A percentile compares a stretch with the other conserved stretches of the same genome.
phyloP scores from a whole-genome alignment of 768 basidiomycete species.

The Auricularia heimuer region DNA sequence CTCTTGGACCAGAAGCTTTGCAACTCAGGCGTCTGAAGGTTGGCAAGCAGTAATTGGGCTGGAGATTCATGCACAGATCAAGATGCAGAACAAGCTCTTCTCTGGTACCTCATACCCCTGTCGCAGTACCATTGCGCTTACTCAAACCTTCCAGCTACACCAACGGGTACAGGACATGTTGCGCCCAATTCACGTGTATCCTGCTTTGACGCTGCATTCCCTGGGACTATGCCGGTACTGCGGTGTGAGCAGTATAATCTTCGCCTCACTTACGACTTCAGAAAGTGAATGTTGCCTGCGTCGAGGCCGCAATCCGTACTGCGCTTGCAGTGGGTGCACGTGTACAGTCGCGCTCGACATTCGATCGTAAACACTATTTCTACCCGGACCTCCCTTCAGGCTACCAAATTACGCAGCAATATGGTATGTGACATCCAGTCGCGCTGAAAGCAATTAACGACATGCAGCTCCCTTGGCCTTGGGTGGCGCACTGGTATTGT shows the following conservation, averaged over 20 bases:
- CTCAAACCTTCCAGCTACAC: conserved; percentile 35
- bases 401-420: conserved; percentile 96
- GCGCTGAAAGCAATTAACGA: not conserved
- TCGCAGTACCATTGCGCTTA: not conserved
- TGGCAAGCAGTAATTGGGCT: conserved; percentile 90
- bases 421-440: conserved; percentile 40
- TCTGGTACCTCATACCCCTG: conserved; percentile 39
- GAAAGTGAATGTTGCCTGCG: conserved; percentile 57
- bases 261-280: conserved; percentile 17
- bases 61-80: conserved; percentile 93
- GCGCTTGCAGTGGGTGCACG: conserved; percentile 64
- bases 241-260: not conserved
- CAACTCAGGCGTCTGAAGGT: conserved; percentile 22
- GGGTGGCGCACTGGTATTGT: conserved; percentile 46
- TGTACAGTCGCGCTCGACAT: conserved; percentile 64
- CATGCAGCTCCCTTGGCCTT: conserved; percentile 66
- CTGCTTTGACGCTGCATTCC: conserved; percentile 80
- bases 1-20: not conserved
- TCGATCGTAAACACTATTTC: conserved; percentile 98
- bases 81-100: conserved; percentile 80
- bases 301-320: conserved; percentile 71
- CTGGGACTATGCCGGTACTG: conserved; percentile 83
- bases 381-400: conserved; percentile 90
- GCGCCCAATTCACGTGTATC: conserved; percentile 66
- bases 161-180: conserved; percentile 25